Conservation (phyloP, 2,329 filamentous ascomycete genomes). For the Lasiodiplodia citricola region DNA sequence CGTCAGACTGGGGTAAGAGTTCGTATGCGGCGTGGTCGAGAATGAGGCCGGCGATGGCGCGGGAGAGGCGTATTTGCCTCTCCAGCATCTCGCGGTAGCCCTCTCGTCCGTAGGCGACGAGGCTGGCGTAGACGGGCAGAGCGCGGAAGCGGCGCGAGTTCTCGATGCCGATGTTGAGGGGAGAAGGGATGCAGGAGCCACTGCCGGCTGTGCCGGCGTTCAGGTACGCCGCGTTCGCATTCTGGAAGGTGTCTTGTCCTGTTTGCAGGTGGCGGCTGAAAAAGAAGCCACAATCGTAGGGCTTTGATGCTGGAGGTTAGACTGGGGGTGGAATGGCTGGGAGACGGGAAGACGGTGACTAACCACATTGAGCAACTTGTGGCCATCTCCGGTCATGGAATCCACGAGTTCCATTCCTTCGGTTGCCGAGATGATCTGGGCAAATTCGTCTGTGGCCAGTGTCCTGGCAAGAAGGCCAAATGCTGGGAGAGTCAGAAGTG, state of each 20-base stretch:
- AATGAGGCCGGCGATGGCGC: constrained; percentile 69
- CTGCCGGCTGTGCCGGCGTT: constrained; percentile 43
- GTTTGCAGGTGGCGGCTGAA: constrained; percentile 69
- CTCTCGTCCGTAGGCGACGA: constrained; percentile 72
- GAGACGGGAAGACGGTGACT: constrained; percentile 36
- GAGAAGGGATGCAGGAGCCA: constrained; percentile 67
- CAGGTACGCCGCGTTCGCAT: constrained; percentile 86
- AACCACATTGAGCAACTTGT: constrained; percentile 91
- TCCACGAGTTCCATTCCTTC: constrained; percentile 80
- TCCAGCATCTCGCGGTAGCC: constrained; percentile 74
- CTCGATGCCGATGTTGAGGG: constrained; percentile 84
- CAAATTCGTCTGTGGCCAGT: constrained; percentile 66
- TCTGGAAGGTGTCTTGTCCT: constrained; percentile 72
- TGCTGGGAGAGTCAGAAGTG: constrained; percentile 51
- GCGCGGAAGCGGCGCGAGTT: constrained; percentile 92
- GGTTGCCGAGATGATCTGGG: constrained; percentile 55
- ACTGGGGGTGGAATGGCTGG: no score
- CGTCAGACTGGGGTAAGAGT: constrained; percentile 61
- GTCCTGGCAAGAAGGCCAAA: constrained; percentile 83
- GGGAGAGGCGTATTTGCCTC: constrained; percentile 73
- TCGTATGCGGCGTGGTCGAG: constrained; percentile 67
- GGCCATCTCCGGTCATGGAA: constrained; percentile 83
- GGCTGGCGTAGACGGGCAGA: constrained; percentile 83
- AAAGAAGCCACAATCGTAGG: constrained; percentile 93
- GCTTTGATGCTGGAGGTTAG: constrained; percentile 49